These are phyloP conservation scores for Colletotrichum cereale DNA, from an alignment of 2,329 filamentous ascomycete species.

Conservation along the genomic window DNA sequence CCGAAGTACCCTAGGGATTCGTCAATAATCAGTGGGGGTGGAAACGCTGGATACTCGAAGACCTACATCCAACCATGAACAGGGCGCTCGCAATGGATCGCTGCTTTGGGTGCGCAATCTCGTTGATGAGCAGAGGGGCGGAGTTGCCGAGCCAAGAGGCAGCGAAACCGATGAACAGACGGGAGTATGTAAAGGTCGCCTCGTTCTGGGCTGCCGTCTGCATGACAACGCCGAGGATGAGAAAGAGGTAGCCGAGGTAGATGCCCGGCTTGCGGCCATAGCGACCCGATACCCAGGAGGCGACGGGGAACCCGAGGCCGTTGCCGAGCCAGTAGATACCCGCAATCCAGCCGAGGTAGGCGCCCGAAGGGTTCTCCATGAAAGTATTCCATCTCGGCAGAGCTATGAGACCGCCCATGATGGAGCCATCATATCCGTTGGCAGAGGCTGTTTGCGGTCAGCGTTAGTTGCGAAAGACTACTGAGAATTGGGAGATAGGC, in stretches of 20 bases:
- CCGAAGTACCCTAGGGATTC: constrained; percentile 51
- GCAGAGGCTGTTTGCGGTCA: constrained; percentile 47
- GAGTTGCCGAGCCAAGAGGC: constrained; percentile 45
- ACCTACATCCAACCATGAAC: constrained; percentile 25
- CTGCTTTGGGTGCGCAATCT: constrained; percentile 51
- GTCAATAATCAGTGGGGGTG: not conserved
- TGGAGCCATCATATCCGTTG: constrained; percentile 52
- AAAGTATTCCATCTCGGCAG: constrained; percentile 56
- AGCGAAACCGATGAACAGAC: constrained; percentile 52
- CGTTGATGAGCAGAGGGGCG: constrained; percentile 51
- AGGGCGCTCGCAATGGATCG: constrained; percentile 34
- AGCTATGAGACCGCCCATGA: constrained; percentile 61
- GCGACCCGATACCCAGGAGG: constrained; percentile 50
- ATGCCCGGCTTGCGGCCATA: constrained; percentile 37
- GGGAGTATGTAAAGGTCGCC: constrained; percentile 49
- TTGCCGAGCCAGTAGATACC: constrained; percentile 55
- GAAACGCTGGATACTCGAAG: too few species aligned
- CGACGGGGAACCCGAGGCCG: constrained; percentile 48
- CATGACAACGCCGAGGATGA: constrained; percentile 42
- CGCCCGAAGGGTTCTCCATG: constrained; percentile 53
- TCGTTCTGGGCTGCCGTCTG: constrained; percentile 44
- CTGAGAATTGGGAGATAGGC: not conserved
- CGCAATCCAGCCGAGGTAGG: constrained; percentile 54
- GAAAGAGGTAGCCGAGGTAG: constrained; percentile 28
- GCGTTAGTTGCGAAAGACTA: not conserved